Conservation (phyloP, 1,284 basidiomycete genomes). For the Heliocybe sulcata region DNA sequence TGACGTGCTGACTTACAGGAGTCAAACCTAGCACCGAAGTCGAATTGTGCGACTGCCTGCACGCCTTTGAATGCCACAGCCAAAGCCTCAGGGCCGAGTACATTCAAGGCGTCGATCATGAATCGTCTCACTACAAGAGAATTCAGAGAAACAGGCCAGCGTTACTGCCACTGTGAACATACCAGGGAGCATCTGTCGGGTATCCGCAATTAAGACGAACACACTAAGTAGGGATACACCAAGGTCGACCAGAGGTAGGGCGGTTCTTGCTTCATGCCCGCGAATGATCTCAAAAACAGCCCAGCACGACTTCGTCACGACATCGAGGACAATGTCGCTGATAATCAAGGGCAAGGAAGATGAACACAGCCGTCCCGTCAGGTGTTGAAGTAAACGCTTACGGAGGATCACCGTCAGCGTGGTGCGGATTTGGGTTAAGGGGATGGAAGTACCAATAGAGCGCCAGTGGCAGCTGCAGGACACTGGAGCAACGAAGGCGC, state of each 20-base stretch:
- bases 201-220: constrained; percentile 9
- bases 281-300: neutral
- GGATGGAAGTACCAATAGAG: neutral
- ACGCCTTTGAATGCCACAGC: constrained; percentile 7
- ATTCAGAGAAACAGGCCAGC: neutral
- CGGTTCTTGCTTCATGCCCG: neutral
- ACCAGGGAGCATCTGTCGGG: neutral
- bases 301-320: neutral
- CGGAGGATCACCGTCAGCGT: too few relatives aligned
- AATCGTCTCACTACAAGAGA: constrained; percentile 29
- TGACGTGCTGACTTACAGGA: neutral
- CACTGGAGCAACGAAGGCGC: constrained; percentile 11
- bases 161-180: neutral
- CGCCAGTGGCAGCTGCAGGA: neutral
- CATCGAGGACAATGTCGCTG: neutral
- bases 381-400: neutral
- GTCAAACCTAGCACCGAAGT: constrained; percentile 12
- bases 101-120: constrained; percentile 29
- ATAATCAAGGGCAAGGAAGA: neutral
- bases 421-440: too few relatives aligned
- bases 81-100: constrained; percentile 9
- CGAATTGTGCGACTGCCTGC: constrained; percentile 8
- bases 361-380: neutral
- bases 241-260: neutral
- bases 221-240: constrained; percentile 8